phyloP scores from a whole-genome alignment of 805 yeast species.

The Cyberlindnera misumaiensis region DNA sequence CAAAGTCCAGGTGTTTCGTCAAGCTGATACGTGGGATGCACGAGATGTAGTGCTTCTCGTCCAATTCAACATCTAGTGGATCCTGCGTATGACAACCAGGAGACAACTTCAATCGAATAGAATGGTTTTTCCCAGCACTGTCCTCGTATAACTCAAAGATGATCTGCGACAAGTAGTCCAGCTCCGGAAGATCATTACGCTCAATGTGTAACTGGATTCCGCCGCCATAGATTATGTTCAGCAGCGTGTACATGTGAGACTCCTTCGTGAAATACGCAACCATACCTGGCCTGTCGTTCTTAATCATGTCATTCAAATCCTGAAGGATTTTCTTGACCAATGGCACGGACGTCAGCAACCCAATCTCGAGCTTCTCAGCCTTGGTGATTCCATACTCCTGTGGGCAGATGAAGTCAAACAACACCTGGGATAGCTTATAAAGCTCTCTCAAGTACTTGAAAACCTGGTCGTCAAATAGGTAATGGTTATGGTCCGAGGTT shows the following conservation, averaged over 20 bases:
- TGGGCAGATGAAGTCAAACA: slow-evolving; percentile 96
- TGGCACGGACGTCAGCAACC: slow-evolving; percentile 88
- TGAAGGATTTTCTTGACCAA: slow-evolving; percentile 78
- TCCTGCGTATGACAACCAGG: slow-evolving; percentile 99
- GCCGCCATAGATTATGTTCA: slow-evolving; percentile 87
- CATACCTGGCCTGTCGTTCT: slow-evolving; percentile 73
- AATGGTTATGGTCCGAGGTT: slow-evolving; percentile 23
- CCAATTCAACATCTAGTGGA: slow-evolving; percentile 93
- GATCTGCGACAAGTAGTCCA: slow-evolving; percentile 92
- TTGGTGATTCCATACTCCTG: slow-evolving; percentile 98
- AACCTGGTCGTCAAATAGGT: slow-evolving; percentile 72
- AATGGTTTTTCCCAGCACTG: slow-evolving; percentile 69
- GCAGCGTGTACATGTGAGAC: slow-evolving; percentile 88
- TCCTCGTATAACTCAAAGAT: slow-evolving; percentile 91
- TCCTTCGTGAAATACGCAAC: slow-evolving; percentile 94
- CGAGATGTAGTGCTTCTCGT: slow-evolving; percentile 92
- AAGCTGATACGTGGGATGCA: slow-evolving; percentile 87
- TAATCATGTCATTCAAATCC: slow-evolving; percentile 76
- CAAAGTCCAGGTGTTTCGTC: slow-evolving; percentile 91
- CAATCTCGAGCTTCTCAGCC: slow-evolving; percentile 92
- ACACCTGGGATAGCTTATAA: slow-evolving; percentile 81
- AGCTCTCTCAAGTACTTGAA: slow-evolving; percentile 80
- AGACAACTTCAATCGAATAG: slow-evolving; percentile 83
- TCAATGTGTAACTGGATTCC: slow-evolving; percentile 94
- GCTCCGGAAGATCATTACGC: slow-evolving; percentile 91